Conservation (phyloP, 116 monocot species). For the Posidonia oceanica region DNA sequence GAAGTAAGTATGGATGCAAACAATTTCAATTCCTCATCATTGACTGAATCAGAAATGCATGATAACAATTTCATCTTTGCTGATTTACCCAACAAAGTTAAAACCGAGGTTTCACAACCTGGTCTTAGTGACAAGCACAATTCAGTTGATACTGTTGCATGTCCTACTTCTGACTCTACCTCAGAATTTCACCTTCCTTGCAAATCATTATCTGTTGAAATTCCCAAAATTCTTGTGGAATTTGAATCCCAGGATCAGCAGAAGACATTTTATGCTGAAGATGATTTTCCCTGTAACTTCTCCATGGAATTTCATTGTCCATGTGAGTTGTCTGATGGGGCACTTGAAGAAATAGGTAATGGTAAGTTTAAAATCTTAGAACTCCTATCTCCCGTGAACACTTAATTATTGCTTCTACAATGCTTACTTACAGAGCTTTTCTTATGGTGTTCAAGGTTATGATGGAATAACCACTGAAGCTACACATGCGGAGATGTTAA, state of each 20-base stretch:
- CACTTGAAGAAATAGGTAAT: background rate
- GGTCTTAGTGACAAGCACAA: too few species aligned
- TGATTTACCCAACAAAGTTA: too few species aligned
- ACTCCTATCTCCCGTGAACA: background rate
- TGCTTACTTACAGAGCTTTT: background rate
- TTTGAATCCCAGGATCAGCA: background rate
- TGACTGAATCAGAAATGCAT: too few species aligned
- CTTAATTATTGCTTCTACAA: background rate
- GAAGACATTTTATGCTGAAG: too few species aligned
- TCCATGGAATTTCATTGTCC: background rate
- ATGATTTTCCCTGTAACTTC: background rate
- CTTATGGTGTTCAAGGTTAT: background rate
- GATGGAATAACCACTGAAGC: background rate
- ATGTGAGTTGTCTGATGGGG: background rate
- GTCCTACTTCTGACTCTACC: too few species aligned
- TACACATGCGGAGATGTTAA: background rate
- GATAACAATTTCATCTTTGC: too few species aligned
- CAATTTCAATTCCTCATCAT: too few species aligned
- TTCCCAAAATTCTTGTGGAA: background rate
- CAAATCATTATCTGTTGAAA: too few species aligned
- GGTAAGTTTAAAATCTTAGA: background rate
- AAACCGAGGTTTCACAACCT: too few species aligned
- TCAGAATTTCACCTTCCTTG: too few species aligned
- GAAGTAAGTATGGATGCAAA: too few species aligned
- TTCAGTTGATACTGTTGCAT: too few species aligned